Evolutionary conservation across 139 green algal genomes (phyloP), one percentile per base, ranked within the genome.

Genomic region (Chlorella sorokiniana): DNA sequence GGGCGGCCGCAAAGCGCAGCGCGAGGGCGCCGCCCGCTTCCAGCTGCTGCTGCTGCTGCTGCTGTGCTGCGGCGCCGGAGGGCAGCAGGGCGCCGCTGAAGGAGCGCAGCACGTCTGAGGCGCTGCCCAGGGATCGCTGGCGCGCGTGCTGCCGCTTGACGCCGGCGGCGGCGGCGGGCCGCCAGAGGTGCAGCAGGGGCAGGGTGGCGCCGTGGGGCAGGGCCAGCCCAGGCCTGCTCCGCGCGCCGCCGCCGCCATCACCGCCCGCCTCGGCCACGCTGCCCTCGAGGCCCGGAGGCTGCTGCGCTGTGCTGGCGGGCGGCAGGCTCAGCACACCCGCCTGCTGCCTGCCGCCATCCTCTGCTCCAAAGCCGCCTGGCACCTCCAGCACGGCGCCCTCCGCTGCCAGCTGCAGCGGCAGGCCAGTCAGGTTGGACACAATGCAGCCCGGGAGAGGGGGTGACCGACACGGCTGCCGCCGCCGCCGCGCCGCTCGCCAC

Each of bases 381-480:
- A 33, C 81, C 7, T 40, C 44, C 2, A 61, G 37, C 2, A 61
- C 73, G 2, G 37, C 42, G 1, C 61, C 61, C 33, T 73, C 33
- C 9, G 44, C 54, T 31, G 37, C 61, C 37, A 76, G 41, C 23
- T 40, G 48, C 40, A 76, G 64, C 16, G 63, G 76, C 44, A 80
- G 76, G 41, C 76, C 70, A 25, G 76, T 86, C 5, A 86, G 59
- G 65, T 86, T 86, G 42, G 48, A 85, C 25, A 86, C 59, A 68
- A 84, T 84, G 76, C 77, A 81, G 35, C 69, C 83, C 16, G 83
- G n/a, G 14, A n/a, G 76, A 81, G 69, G 84, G 29, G 4, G 37
- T 71, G n/a, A 86, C 82, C 56, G 42, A 69, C 23, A 84, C 59
- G 14, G 54, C 45, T 31, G 51, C 79, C 10, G 44, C 70, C 1